Base-by-base conservation (phyloP, 2,329 filamentous ascomycete species). In the Talaromyces atroroseus region DNA sequence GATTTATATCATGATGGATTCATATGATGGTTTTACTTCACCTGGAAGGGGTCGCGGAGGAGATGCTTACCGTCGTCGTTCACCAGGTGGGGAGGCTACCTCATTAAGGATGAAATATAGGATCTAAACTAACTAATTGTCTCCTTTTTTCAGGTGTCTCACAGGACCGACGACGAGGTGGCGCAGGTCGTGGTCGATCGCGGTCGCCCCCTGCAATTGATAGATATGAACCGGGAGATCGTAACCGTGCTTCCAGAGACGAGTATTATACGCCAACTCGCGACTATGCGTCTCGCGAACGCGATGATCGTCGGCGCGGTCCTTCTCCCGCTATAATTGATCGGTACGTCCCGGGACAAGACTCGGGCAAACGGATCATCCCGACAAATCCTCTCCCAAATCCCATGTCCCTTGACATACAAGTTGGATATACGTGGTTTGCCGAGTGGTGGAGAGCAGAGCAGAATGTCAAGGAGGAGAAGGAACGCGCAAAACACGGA, bases 401-500 rank as follows among this genome's bases (percentile, higher is more conserved):
- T 60, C 84, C 84, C 2, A 75, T 86, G 65, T 75, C 76, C n/a
- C 75, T 86, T 16, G 83, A 86, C 52, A 85, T 81, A 44, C 84
- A 86, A 66, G 84, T 85, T 38, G 84, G 84, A 3, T 86, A 86
- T 71, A 86, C 82, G 60, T 87, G 78, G 74, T 87, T 85, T 61
- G 82, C 83, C 1, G 84, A 87, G 67, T 87, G 84, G 84, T 87
- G 84, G 84, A 77, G 83, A 36, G 75, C 77, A 2, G 83, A 87
- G 63, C 82, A 86, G 65, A 71, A 77, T 18, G 80, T 86, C 60
- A 85, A 84, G 61, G 82, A 85, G 60, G 83, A 85, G 59, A 83
- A 81, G 60, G 84, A 86, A 63, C 79, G 82, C 29, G 76, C 76
- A 8, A 83, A 82, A 65, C 78, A 80, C 59, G 83, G 83, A 20